Evolutionary conservation across 768 basidiomycete genomes (phyloP), one percentile per base, ranked within the genome.

Genomic region (Tephrocybe sp.): DNA sequence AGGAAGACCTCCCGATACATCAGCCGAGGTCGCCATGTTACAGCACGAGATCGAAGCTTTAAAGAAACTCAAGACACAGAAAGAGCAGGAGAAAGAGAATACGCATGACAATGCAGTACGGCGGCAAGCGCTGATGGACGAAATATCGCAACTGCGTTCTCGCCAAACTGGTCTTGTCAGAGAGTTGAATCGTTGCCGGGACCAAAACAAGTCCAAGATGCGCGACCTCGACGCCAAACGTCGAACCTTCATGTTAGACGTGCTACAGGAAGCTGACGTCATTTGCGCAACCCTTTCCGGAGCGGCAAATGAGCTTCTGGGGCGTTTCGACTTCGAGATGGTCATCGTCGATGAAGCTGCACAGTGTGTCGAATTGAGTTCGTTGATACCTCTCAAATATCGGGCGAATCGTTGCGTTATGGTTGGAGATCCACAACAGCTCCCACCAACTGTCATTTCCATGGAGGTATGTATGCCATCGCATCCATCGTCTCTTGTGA

Each of bases 281-380:
- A 88, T 99, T 44, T 99, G 97, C 63, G 78, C 84, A 33, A 99
- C 97, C 0, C 75, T 99, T 16, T 92, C 95, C 6, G 95, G 95
- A 25, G 78, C 95, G 15, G 97, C 94, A 3, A 91, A 97, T 55
- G 94, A 97, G 13, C 77, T 79, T 40, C 74, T 99, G 34, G 82
- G 88, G 49, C 74, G 79, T 29, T 80, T 91, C 54, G 88, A 94
- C 44, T 97, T 97, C 62, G 94, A 97, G 58, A 90, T 95, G 69
- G 80, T 99, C 57, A 84, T 99, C 64, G 95, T 99, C 52, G 97
- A 99, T 61, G 97, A 99, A 67, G 97, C 97, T 1, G 95, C 95
- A 1, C 97, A 99, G 67, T 87, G 94, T 13, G 88, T 97, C 40
- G 97, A 99, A 66, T 76, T 97, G 34, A 93, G 91, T 55, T 91